These are phyloP conservation scores for Mycena haematopus DNA, from an alignment of 768 basidiomycete species.

Conservation along the genomic window DNA sequence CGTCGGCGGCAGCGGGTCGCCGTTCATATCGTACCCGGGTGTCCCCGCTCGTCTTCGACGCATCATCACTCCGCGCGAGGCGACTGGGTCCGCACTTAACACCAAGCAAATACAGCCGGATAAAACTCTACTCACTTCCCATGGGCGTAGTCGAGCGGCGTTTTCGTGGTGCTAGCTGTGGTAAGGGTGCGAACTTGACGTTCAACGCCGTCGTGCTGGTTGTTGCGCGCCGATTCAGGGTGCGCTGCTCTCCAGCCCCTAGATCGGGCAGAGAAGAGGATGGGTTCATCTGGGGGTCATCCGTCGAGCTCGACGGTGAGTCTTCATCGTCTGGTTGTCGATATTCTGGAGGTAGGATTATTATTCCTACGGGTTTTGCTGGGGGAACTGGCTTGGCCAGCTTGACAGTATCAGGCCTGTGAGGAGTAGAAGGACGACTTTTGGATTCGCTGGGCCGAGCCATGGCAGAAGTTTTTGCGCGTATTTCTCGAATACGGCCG, in stretches of 20 bases:
- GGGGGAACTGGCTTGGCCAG: conserved; percentile 4
- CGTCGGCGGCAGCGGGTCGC: conserved; percentile 34
- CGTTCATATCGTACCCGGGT: conserved; percentile 24
- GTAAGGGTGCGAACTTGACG: conserved; percentile 67
- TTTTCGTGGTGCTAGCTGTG: conserved; percentile 55
- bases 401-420: conserved; percentile 45
- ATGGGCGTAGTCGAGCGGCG: conserved; percentile 57
- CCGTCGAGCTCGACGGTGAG: conserved; percentile 42
- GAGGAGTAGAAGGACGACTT: conserved; percentile 64
- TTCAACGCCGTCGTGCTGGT: conserved; percentile 36
- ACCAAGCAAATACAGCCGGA: neutral
- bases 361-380: conserved; percentile 39
- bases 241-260: conserved; percentile 3
- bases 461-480: conserved; percentile 4
- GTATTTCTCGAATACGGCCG: neutral
- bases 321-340: conserved; percentile 42
- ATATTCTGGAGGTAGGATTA: conserved; percentile 54
- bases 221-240: conserved; percentile 8
- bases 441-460: conserved; percentile 13
- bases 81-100: conserved; percentile 36
- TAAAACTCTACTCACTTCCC: conserved; percentile 36
- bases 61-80: conserved; percentile 53
- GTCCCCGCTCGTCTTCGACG: conserved; percentile 39
- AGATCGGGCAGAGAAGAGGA: conserved; percentile 38
- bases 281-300: conserved; percentile 51